These are phyloP conservation scores for Perkinsela sp. DNA, from an alignment of 208 protist species.

Conservation along the genomic window DNA sequence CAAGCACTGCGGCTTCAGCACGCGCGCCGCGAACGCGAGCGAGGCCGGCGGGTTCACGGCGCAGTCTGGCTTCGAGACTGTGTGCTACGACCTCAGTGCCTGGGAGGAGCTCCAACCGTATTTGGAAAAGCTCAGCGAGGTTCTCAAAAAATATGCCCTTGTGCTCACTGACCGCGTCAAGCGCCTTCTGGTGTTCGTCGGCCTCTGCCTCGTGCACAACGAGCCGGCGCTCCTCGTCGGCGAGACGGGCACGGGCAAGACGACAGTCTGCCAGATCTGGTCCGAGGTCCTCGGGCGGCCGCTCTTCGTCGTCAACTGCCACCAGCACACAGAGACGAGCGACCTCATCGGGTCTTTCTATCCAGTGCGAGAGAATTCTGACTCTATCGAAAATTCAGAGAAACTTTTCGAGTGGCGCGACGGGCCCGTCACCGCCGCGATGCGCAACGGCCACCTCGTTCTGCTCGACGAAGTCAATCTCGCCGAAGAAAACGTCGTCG, in stretches of 20 bases:
- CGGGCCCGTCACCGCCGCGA: slow-evolving; percentile 91
- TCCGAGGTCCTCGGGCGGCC: slow-evolving; percentile 29
- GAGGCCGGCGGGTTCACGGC: slow-evolving; percentile 29
- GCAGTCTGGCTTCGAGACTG: slow-evolving; percentile 25
- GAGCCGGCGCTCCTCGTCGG: slow-evolving; percentile 93
- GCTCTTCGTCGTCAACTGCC: slow-evolving; percentile 94
- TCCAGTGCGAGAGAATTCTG: slow-evolving; percentile 34
- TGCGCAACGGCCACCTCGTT: slow-evolving; percentile 88
- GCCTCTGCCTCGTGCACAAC: slow-evolving; percentile 65
- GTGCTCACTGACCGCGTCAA: slow-evolving; percentile 85
- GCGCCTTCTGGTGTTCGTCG: slow-evolving; percentile 78
- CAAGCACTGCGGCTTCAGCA: not conserved
- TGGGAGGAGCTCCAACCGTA: slow-evolving; percentile 46
- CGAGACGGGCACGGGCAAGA: slow-evolving; percentile 95
- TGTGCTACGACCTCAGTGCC: slow-evolving; percentile 29
- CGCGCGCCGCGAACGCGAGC: slow-evolving; percentile 8
- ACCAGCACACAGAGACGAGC: slow-evolving; percentile 96
- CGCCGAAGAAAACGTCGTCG: slow-evolving; percentile 96
- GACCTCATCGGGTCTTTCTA: slow-evolving; percentile 87
- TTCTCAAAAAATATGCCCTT: slow-evolving; percentile 57
- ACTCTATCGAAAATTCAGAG: slow-evolving; percentile 17
- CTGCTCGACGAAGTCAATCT: slow-evolving; percentile 98
- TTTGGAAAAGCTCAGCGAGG: slow-evolving; percentile 20
- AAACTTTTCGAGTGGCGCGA: slow-evolving; percentile 93
- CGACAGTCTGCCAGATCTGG: slow-evolving; percentile 86